These are phyloP conservation scores for Prunus campanulata DNA, from an alignment of 306 rosid genomes.

Conservation along the genomic window DNA sequence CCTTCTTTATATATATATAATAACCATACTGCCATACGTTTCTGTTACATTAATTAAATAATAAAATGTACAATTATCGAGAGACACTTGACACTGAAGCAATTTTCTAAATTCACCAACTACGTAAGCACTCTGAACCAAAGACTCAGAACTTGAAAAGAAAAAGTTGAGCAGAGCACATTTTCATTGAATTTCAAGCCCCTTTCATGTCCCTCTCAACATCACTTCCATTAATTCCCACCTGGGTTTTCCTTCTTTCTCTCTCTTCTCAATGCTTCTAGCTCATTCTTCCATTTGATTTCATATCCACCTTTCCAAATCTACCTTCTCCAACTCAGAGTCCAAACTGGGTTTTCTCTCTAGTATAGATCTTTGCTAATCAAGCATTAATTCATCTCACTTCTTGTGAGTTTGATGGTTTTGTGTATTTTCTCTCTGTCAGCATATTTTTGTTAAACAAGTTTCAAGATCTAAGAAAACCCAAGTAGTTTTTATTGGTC, in stretches of 20 bases:
- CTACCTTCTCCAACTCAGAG: conserved; percentile 2
- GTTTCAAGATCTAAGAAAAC: conserved; percentile 44
- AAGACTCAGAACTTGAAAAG: neutral
- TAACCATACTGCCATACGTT: conserved; percentile 44
- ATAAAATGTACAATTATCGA: conserved; percentile 32
- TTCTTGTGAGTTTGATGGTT: neutral
- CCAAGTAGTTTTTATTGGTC: conserved; percentile 23
- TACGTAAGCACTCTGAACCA: conserved; percentile 29
- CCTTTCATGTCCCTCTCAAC: conserved; percentile 34
- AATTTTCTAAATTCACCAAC: conserved; percentile 54
- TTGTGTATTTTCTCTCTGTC: too few relatives aligned
- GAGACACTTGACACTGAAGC: conserved; percentile 28
- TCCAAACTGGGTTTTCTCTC: conserved; percentile 15
- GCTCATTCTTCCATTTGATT: conserved; percentile 16
- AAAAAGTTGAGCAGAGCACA: conserved; percentile 1
- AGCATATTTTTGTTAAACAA: conserved; percentile 11
- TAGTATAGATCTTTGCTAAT: conserved; percentile 17
- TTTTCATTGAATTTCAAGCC: conserved; percentile 21
- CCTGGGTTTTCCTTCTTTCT: conserved; percentile 33
- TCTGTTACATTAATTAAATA: conserved; percentile 16
- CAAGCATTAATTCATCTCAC: neutral
- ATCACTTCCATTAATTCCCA: conserved; percentile 40
- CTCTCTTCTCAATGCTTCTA: conserved; percentile 3
- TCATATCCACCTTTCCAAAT: neutral
- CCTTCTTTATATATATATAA: neutral